Conservation (phyloP, 768 basidiomycete species). For the Leccinum broughii region DNA sequence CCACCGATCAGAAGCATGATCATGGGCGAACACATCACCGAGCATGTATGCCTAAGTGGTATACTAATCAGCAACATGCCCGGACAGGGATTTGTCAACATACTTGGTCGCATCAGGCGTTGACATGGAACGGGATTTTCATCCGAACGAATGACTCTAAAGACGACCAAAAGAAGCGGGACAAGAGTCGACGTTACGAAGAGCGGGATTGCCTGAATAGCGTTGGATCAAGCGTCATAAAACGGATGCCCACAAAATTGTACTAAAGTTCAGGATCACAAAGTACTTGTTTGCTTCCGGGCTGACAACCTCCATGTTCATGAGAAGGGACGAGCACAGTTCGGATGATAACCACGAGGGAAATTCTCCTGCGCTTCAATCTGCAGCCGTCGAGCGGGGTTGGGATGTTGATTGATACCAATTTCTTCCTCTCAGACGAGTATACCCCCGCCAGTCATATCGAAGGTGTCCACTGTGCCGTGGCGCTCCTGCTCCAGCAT, state of each 20-base stretch:
- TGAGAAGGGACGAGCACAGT: constrained; percentile 53
- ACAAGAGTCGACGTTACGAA: too few species aligned
- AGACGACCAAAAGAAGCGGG: too few species aligned
- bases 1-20: too few species aligned
- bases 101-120: not conserved
- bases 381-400: constrained; percentile 69
- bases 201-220: too few species aligned
- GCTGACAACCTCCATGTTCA: constrained; percentile 60
- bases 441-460: constrained; percentile 39
- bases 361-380: constrained; percentile 63
- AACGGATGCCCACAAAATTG: constrained; percentile 91
- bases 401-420: constrained; percentile 39
- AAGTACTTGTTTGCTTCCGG: constrained; percentile 85
- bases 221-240: too few species aligned
- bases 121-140: too few species aligned
- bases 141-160: too few species aligned
- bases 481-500: constrained; percentile 86
- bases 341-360: constrained; percentile 49
- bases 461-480: constrained; percentile 43
- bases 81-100: too few species aligned
- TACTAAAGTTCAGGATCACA: constrained; percentile 86
- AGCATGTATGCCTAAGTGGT: too few species aligned
- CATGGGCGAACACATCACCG: too few species aligned
- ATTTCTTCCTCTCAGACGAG: constrained; percentile 43
- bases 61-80: too few species aligned